A percentile compares a stretch with the other conserved stretches of the same genome.
These are phyloP conservation scores for Begonia peltatifolia DNA, from an alignment of 306 rosid species.

Conservation along the genomic window DNA sequence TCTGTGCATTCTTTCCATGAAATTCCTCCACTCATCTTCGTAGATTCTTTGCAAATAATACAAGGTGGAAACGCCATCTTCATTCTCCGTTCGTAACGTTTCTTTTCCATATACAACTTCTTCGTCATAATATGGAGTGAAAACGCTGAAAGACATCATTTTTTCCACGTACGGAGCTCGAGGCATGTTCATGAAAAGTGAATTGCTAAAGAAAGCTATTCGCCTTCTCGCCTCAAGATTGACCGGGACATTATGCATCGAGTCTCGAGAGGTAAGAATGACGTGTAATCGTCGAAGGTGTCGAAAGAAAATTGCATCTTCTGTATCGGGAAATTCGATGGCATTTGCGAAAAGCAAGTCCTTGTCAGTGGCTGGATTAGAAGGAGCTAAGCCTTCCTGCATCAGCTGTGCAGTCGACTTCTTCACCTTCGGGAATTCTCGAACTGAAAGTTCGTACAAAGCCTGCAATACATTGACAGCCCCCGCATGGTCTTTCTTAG, in stretches of 20 bases:
- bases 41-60: slow-evolving; percentile 86
- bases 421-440: slow-evolving; percentile 52
- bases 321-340: slow-evolving; percentile 43
- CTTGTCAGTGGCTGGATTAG: slow-evolving; percentile 20
- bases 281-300: slow-evolving; percentile 62
- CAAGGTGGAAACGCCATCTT: slow-evolving; percentile 79
- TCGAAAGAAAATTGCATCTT: slow-evolving; percentile 36
- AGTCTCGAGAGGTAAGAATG: slow-evolving; percentile 75
- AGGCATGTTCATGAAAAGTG: slow-evolving; percentile 93
- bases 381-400: slow-evolving; percentile 48
- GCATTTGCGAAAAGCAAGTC: slow-evolving; percentile 69
- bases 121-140: slow-evolving; percentile 90
- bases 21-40: slow-evolving; percentile 84
- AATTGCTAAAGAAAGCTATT: slow-evolving; percentile 82
- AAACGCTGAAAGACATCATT: slow-evolving; percentile 81
- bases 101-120: slow-evolving; percentile 62
- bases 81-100: slow-evolving; percentile 52
- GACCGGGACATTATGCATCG: slow-evolving; percentile 70
- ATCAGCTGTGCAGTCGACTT: slow-evolving; percentile 28
- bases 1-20: slow-evolving; percentile 75
- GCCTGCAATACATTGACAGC: slow-evolving; percentile 73
- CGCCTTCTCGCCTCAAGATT: slow-evolving; percentile 77
- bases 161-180: slow-evolving; percentile 81
- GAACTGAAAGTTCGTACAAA: slow-evolving; percentile 57
- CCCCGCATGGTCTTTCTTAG: slow-evolving; percentile 27